phyloP scores from a whole-genome alignment of 2,329 filamentous ascomycete species.

The Paecilomyces sp. region DNA sequence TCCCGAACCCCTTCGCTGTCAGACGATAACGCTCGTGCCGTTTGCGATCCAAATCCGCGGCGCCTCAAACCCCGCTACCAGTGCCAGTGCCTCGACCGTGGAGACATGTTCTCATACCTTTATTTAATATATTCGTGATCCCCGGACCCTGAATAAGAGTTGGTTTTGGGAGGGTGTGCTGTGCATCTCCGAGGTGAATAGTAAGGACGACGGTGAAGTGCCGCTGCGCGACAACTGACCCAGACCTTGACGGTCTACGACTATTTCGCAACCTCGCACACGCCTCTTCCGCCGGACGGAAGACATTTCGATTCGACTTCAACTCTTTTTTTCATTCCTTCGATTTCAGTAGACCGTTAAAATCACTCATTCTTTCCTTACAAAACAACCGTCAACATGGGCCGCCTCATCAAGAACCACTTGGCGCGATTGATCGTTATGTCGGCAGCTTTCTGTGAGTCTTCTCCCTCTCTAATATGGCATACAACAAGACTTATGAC shows the following conservation, averaged over 20 bases:
- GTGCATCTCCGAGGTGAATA: neutral
- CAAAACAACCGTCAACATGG: slow-evolving; percentile 53
- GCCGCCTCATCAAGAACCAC: slow-evolving; percentile 98
- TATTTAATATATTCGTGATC: neutral
- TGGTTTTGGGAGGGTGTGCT: neutral
- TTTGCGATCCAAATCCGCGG: neutral
- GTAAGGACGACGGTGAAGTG: slow-evolving; percentile 2
- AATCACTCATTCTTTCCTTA: neutral
- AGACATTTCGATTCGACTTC: slow-evolving; percentile 3
- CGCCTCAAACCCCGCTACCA: neutral
- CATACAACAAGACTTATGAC: slow-evolving; percentile 3
- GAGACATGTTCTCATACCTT: neutral
- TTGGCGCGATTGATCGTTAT: slow-evolving; percentile 93
- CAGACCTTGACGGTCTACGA: neutral
- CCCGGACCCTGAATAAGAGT: neutral
- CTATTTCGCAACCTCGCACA: neutral
- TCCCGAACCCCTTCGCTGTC: neutral
- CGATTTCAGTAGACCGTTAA: neutral
- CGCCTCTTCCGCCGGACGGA: slow-evolving; percentile 20
- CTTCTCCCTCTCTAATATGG: neutral
- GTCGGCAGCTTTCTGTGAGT: slow-evolving; percentile 69
- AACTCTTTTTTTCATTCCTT: neutral
- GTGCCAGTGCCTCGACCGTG: neutral
- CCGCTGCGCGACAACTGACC: slow-evolving; percentile 7
- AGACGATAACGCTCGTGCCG: neutral